Evolutionary conservation across 192 early-diverging fungal genomes (phyloP), one percentile per base, ranked within the genome.

Genomic region (Polychytrium aggregatum): DNA sequence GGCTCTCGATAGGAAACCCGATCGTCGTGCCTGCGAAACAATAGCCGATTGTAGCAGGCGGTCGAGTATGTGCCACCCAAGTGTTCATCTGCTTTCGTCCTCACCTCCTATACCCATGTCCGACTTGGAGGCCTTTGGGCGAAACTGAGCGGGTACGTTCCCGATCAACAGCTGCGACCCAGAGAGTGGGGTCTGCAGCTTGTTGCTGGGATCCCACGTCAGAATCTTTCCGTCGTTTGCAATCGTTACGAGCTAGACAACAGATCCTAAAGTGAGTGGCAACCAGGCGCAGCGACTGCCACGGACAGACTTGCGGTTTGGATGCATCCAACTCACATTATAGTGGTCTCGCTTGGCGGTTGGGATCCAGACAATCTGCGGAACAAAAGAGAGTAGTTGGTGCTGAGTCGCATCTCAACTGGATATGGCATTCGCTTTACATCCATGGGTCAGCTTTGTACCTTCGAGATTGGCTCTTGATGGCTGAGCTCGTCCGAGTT

Each of bases 221-320:
- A 74, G 37, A 20, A 74, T 49, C 24, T 69, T 62, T 5, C 71
- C 71, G 43, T 74, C 71, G 42, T 50, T 57, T 17, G 59, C 71
- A 7, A 63, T 42, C 13, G 56, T 67, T 1, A 66, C 44, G n/a
- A 74, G 45, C 68, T 67, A 25, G 9, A 53, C 20, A 46, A 33
- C 31, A 11, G 31, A 8, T 8, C 11, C 31, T 11, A 33, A 11
- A 33, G 11, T 4, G 11, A 8, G 6, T 8, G 31, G 11, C 4
- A 4, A 33, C 11, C 31, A 33, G 6, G 31, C 31, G 21, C 3
- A 18, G 9, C 30, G 13, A 30, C 1, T 17, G 17, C 3, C 0
- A 25, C 17, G 36, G 44, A 26, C 26, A 39, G 11, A 26, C 43
- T 24, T 21, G 11, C n/a, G 27, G 11, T 8, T 41, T 13, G 34